A percentile compares a stretch with the other conserved stretches of the same genome.
phyloP scores from a whole-genome alignment of 2,329 filamentous ascomycete genomes.

The Leptographium procerum region DNA sequence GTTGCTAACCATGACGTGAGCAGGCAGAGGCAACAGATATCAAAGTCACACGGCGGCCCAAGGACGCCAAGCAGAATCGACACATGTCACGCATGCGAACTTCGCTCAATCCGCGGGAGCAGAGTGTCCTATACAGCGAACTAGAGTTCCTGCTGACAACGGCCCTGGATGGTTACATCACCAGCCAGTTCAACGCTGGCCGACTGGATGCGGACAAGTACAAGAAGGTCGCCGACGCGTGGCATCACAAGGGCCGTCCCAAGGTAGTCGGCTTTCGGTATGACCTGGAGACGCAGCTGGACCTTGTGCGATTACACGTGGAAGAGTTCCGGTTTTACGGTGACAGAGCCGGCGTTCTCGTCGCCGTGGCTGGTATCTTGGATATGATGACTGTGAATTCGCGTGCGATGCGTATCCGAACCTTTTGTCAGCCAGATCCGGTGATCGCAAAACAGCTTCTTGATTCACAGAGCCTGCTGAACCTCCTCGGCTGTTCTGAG shows the following conservation, averaged over 20 bases:
- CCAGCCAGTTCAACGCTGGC: slow-evolving; percentile 41
- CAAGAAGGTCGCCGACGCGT: slow-evolving; percentile 38
- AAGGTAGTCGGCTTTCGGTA: slow-evolving; percentile 46
- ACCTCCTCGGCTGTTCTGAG: slow-evolving; percentile 34
- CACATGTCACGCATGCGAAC: slow-evolving; percentile 27
- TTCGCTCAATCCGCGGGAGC: slow-evolving; percentile 43
- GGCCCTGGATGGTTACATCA: slow-evolving; percentile 40
- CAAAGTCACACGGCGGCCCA: slow-evolving; percentile 21
- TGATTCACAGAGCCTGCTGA: slow-evolving; percentile 39
- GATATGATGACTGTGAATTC: slow-evolving; percentile 42
- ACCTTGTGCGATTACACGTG: slow-evolving; percentile 37
- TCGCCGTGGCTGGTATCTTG: slow-evolving; percentile 35
- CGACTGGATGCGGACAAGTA: slow-evolving; percentile 39
- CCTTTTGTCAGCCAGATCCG: slow-evolving; percentile 46
- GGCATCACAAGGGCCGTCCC: slow-evolving; percentile 41
- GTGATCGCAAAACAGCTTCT: slow-evolving; percentile 47
- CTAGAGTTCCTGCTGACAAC: slow-evolving; percentile 43
- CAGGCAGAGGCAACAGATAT: slow-evolving; percentile 24
- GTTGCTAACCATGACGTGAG: not conserved
- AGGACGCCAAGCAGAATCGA: slow-evolving; percentile 18
- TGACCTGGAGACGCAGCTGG: slow-evolving; percentile 49
- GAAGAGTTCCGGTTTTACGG: slow-evolving; percentile 45
- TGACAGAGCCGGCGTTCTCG: slow-evolving; percentile 27
- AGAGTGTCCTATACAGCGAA: slow-evolving; percentile 48
- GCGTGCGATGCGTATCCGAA: slow-evolving; percentile 39